Evolutionary conservation across 148 eudicot genomes (phyloP), one percentile per base, ranked within the genome.

Genomic region (Limonium bicolor): DNA sequence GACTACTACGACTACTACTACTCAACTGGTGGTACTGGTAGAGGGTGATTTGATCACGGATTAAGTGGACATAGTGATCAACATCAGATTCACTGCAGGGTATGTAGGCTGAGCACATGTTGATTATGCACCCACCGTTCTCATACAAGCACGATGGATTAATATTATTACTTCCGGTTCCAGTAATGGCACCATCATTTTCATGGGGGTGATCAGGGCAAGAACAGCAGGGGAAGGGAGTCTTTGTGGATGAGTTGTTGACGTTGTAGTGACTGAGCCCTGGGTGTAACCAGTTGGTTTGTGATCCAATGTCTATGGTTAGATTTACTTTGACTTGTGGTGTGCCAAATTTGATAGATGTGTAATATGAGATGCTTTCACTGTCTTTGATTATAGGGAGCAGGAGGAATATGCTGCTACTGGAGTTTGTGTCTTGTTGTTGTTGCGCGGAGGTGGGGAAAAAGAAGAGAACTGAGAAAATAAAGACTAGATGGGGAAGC

Each of bases 341-440:
- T 7, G 56, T 62, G 14, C 72, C 72, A 16, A 62, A 53, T 1
- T 41, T 48, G 19, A 67, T 57, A 18, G 34, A 41, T 1, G 72
- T 67, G 58, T 28, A 67, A 51, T 67, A 67, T 48, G 57, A 59
- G 37, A 40, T 9, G 9, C 12, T 48, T 0, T 9, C 13, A 10
- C 12, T 12, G 53, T 67, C 72, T 20, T 67, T 67, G 48, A 53
- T 4, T 20, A 66, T 45, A 18, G 71, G 71, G 40, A 66, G 65
- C 3, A 62, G 34, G 31, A 28, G n/a, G n/a, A n/a, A n/a, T n/a
- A n/a, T n/a, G n/a, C n/a, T n/a, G n/a, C n/a, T n/a, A n/a, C n/a
- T n/a, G n/a, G n/a, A n/a, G n/a, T n/a, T n/a, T n/a, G n/a, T n/a
- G n/a, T n/a, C n/a, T n/a, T n/a, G n/a, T n/a, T n/a, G n/a, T n/a